Percentiles rank a stretch among this genome's conserved stretches.
These are phyloP conservation scores for Powellomyces hirtus DNA, from an alignment of 192 early-diverging fungal species.

Conservation along the genomic window DNA sequence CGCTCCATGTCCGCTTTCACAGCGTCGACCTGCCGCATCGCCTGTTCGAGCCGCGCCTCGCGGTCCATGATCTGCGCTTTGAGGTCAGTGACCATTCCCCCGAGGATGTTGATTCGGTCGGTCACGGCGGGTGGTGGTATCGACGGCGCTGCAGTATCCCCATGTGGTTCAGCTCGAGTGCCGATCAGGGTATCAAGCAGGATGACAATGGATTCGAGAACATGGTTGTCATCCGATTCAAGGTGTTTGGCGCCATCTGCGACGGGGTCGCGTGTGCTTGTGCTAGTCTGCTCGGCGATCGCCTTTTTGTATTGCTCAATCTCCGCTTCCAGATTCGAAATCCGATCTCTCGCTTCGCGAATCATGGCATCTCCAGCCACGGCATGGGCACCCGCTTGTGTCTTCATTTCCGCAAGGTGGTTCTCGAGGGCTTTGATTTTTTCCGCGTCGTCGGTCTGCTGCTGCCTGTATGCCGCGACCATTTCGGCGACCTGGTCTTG, in stretches of 20 bases:
- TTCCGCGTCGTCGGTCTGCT: not conserved
- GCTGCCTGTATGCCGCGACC: not conserved
- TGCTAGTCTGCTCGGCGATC: not conserved
- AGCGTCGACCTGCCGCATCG: not conserved
- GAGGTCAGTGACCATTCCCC: not conserved
- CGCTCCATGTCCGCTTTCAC: not conserved
- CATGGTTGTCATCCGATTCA: no score
- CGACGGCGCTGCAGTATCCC: no score
- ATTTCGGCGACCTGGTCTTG: not conserved
- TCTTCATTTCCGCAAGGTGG: no score
- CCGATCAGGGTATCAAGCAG: no score
- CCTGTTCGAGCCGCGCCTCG: not conserved
- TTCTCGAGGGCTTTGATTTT: no score
- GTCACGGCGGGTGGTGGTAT: not conserved
- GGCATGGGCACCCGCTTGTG: no score
- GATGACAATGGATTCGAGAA: no score
- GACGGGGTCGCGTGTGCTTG: no score
- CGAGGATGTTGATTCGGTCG: not conserved
- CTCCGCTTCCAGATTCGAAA: not conserved
- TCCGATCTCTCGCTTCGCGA: no score
- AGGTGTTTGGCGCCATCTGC: no score
- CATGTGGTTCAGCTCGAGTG: no score
- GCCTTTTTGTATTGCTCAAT: not conserved
- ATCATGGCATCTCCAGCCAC: no score
- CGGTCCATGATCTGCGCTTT: not conserved